Conservation (phyloP, 495 filamentous ascomycete genomes). For the Penicilliopsis zonata region DNA sequence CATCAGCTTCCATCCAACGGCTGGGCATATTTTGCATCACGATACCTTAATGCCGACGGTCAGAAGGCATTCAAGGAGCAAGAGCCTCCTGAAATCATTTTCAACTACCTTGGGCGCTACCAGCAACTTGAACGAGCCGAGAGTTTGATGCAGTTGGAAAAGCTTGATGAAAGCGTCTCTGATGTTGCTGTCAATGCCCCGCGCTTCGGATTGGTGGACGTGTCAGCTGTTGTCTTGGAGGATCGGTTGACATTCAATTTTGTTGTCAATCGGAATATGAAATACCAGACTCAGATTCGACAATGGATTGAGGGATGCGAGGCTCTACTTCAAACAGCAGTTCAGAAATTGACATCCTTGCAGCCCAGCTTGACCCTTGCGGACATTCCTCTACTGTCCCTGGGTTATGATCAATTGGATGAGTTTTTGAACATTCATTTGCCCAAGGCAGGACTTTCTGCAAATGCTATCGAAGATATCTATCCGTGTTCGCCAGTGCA, state of each 20-base stretch:
- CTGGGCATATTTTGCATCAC: conserved; percentile 15
- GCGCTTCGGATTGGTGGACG: conserved; percentile 46
- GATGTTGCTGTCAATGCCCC: conserved; percentile 29
- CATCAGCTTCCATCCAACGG: conserved; percentile 14
- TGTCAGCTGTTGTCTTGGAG: conserved; percentile 35
- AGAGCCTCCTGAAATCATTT: conserved; percentile 46
- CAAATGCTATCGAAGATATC: conserved; percentile 18
- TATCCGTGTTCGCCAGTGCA: conserved; percentile 31
- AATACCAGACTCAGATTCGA: conserved; percentile 34
- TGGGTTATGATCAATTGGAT: conserved; percentile 36
- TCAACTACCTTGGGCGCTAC: conserved; percentile 45
- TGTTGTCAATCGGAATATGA: conserved; percentile 35
- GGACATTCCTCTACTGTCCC: conserved; percentile 39
- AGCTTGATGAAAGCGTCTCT: conserved; percentile 5
- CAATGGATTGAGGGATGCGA: conserved; percentile 42
- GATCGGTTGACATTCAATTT: conserved; percentile 41
- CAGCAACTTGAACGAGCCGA: conserved; percentile 43
- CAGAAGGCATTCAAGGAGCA: conserved; percentile 13
- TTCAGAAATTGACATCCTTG: not conserved
- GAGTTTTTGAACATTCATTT: not conserved
- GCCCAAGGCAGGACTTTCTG: conserved; percentile 7
- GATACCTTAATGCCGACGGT: conserved; percentile 3
- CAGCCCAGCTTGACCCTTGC: conserved; percentile 26
- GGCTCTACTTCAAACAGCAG: conserved; percentile 26
- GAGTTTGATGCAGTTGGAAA: conserved; percentile 31